Percentiles rank a stretch among this genome's conserved stretches.
These are phyloP conservation scores for Ascochyta clinopodiicola DNA, from an alignment of 2,329 filamentous ascomycete species.

Conservation along the genomic window DNA sequence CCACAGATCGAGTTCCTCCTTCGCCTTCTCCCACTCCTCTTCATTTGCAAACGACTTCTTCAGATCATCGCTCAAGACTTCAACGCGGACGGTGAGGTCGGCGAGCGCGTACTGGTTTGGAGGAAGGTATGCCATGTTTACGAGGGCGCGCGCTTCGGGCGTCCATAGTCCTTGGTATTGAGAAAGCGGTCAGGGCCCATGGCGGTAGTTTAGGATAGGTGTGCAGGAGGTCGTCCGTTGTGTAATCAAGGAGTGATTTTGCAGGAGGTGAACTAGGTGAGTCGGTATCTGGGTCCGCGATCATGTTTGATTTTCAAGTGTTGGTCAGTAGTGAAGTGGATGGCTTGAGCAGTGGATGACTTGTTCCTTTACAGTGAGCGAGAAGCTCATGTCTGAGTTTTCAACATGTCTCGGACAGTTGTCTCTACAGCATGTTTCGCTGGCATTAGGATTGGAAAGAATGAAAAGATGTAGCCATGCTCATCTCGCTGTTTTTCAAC, in stretches of 20 bases:
- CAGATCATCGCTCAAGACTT: background rate
- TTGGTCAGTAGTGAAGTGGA: background rate
- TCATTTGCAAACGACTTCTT: background rate
- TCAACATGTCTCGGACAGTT: background rate
- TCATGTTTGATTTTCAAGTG: background rate
- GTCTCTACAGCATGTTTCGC: background rate
- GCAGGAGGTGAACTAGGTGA: background rate
- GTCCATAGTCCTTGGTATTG: background rate
- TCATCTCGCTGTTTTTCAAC: background rate
- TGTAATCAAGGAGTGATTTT: background rate
- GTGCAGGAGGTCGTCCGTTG: background rate
- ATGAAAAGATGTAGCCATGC: background rate
- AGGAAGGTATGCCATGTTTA: background rate
- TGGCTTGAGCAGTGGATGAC: background rate
- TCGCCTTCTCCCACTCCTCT: background rate
- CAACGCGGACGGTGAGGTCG: background rate
- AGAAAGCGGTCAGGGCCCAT: conserved; percentile 3
- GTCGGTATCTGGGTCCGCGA: too few species aligned
- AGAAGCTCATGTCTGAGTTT: background rate
- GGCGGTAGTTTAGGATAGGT: conserved; percentile 1
- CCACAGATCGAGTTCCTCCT: conserved; percentile 1
- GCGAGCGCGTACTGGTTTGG: background rate
- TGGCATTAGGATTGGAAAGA: background rate
- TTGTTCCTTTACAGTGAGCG: background rate
- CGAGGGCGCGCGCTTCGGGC: conserved; percentile 1